phyloP scores from a whole-genome alignment of 257 asterid species.

The Striga asiatica region DNA sequence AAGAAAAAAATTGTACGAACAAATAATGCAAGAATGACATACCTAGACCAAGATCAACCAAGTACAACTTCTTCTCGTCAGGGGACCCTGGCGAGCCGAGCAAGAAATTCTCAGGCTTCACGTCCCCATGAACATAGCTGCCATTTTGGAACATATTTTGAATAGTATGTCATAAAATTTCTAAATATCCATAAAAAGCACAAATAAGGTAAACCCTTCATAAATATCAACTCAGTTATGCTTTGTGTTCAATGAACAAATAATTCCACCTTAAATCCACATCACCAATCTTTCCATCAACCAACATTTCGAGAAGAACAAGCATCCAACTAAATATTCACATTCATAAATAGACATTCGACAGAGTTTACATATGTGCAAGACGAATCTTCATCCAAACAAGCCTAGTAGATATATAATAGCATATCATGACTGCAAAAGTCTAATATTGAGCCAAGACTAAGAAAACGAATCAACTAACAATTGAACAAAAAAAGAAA shows the following conservation, averaged over 20 bases:
- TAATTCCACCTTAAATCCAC: not conserved
- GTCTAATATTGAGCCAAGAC: too few relatives aligned
- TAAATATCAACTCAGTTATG: not conserved
- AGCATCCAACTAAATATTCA: not conserved
- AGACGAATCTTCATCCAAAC: not conserved
- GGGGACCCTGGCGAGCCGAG: slow-evolving; percentile 48
- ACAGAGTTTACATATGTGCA: not conserved
- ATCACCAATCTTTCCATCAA: not conserved
- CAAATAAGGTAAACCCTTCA: not conserved
- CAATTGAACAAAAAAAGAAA: too few relatives aligned
- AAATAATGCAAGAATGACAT: slow-evolving; percentile 13
- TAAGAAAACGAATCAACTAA: too few relatives aligned
- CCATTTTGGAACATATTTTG: slow-evolving; percentile 9
- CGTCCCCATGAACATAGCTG: slow-evolving; percentile 61
- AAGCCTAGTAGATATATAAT: too few relatives aligned
- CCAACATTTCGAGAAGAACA: not conserved
- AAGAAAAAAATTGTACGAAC: slow-evolving; percentile 4
- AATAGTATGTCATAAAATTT: not conserved
- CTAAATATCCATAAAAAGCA: not conserved
- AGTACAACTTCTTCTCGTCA: slow-evolving; percentile 45
- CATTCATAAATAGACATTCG: not conserved
- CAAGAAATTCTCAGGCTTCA: slow-evolving; percentile 60
- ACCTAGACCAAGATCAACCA: slow-evolving; percentile 70
- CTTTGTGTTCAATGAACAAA: not conserved
- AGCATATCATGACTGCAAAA: too few relatives aligned